These are phyloP conservation scores for Hyphodiscus hymeniophilus DNA, from an alignment of 495 filamentous ascomycete species.

Conservation along the genomic window DNA sequence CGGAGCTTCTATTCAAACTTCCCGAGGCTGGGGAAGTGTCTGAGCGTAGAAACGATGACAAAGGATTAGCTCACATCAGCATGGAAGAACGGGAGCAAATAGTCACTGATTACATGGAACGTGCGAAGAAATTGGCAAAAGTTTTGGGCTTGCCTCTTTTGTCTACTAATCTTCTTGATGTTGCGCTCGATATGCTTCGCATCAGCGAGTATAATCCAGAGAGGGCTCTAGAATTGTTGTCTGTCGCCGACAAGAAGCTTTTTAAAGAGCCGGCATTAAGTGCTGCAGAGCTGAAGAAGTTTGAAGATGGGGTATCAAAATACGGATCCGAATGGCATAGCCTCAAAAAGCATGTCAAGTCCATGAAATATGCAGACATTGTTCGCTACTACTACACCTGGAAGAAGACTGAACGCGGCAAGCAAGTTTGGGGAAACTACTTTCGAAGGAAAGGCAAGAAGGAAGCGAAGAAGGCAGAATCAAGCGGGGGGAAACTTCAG, in stretches of 20 bases:
- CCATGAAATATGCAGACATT: slow-evolving; percentile 65
- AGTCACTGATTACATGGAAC: slow-evolving; percentile 68
- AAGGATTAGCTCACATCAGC: slow-evolving; percentile 38
- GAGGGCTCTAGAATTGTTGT: slow-evolving; percentile 64
- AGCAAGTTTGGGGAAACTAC: slow-evolving; percentile 82
- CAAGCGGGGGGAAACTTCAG: slow-evolving; percentile 53
- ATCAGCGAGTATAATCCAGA: slow-evolving; percentile 60
- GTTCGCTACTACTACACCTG: slow-evolving; percentile 94
- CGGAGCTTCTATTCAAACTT: slow-evolving; percentile 52
- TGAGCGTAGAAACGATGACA: background rate
- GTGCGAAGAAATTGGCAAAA: slow-evolving; percentile 51
- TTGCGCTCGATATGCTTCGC: slow-evolving; percentile 68
- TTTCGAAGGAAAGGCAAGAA: slow-evolving; percentile 83
- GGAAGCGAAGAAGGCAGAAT: slow-evolving; percentile 59
- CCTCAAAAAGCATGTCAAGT: slow-evolving; percentile 79
- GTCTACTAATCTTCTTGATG: slow-evolving; percentile 83
- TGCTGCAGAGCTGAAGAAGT: slow-evolving; percentile 73
- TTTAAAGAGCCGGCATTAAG: slow-evolving; percentile 80
- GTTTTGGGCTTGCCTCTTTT: slow-evolving; percentile 56
- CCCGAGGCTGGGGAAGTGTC: slow-evolving; percentile 38
- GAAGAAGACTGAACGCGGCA: slow-evolving; percentile 88
- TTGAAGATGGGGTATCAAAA: slow-evolving; percentile 86
- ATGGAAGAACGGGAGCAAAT: slow-evolving; percentile 37
- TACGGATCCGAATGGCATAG: slow-evolving; percentile 84
- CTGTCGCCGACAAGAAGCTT: slow-evolving; percentile 58